Base-by-base conservation (phyloP, 139 green algal genomes). In the Closterium sp. region DNA sequence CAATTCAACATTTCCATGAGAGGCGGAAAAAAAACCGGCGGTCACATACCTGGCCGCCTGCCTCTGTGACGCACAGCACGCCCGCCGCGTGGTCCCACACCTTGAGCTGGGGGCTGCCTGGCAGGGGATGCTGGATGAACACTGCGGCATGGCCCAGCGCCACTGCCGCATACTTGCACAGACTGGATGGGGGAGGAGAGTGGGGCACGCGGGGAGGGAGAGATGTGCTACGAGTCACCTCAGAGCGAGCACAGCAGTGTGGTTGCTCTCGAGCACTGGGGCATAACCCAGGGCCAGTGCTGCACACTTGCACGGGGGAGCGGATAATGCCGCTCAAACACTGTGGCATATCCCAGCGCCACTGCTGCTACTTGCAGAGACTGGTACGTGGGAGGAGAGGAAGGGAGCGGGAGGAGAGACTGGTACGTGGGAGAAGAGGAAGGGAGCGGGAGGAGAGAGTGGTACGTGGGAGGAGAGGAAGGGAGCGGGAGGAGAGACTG, bases 81-180 rank as follows among this genome's bases (percentile, higher is more conserved):
- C 87, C 91, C 10, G 91, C 91, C 23, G 91, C 91, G 34, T 93
- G 91, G 76, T 93, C 91, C 91, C 91, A 93, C 36, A 90, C 66
- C 86, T 93, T 76, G 12, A 76, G 55, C 16, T 76, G 87, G 34
- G 33, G 21, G 19, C 34, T 28, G 43, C 33, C n/a, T 28, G 34
- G 31, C 34, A 93, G 25, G 2, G 91, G 91, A 36, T 93, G 91
- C 43, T 93, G 91, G 4, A 93, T 38, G 38, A 93, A 93, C 10
- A 93, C 34, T 1, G 81, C 33, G 0, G 91, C 91, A 31, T 38
- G 21, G 28, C 91, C 91, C 7, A 69, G 19, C 34, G 30, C 87
- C 38, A 93, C 86, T 21, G 91, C 91, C 6, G 87, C 91, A 34
- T 93, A 93, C 81, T 93, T 93, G 91, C 91, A 93, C n/a, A 93